Evolutionary conservation across 2,329 filamentous ascomycete genomes (phyloP).

Genomic region (Emergomyces africanus): DNA sequence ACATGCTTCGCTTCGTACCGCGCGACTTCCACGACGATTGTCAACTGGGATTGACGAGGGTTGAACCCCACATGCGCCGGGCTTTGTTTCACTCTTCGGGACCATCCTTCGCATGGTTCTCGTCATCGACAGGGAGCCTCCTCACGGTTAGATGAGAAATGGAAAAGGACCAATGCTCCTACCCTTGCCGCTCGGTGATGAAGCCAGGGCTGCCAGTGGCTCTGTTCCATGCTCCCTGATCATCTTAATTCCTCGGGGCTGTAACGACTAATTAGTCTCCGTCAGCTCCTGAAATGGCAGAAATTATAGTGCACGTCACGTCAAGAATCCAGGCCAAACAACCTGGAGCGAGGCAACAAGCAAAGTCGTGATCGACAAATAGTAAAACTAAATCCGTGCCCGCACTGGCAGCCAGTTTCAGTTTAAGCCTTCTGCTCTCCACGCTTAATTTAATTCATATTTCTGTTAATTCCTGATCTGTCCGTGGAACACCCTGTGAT

Average conservation of each 20-base stretch:
- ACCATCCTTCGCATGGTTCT: neutral
- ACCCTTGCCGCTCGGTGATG: neutral
- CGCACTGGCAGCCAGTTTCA: neutral
- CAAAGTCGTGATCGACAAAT: conserved; percentile 3
- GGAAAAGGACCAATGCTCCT: neutral
- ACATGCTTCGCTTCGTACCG: neutral
- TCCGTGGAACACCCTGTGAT: neutral
- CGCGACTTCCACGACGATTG: conserved; percentile 1
- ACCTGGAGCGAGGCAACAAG: neutral
- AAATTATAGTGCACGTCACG: conserved; percentile 1
- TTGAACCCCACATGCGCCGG: conserved; percentile 2
- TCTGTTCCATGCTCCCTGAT: conserved; percentile 1
- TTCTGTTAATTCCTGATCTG: neutral
- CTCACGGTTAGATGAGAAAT: neutral
- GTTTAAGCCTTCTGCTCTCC: neutral
- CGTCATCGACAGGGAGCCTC: neutral
- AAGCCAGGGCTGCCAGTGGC: neutral
- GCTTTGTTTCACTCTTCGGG: conserved; percentile 4
- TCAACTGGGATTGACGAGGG: neutral
- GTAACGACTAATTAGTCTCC: conserved; percentile 1
- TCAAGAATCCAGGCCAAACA: conserved; percentile 1
- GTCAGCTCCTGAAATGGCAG: neutral
- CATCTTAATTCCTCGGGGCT: conserved; percentile 3
- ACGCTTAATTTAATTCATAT: neutral
- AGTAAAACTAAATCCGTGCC: neutral